Evolutionary conservation across 345 rosid genomes (phyloP).

Genomic region (Carallia brachiata): DNA sequence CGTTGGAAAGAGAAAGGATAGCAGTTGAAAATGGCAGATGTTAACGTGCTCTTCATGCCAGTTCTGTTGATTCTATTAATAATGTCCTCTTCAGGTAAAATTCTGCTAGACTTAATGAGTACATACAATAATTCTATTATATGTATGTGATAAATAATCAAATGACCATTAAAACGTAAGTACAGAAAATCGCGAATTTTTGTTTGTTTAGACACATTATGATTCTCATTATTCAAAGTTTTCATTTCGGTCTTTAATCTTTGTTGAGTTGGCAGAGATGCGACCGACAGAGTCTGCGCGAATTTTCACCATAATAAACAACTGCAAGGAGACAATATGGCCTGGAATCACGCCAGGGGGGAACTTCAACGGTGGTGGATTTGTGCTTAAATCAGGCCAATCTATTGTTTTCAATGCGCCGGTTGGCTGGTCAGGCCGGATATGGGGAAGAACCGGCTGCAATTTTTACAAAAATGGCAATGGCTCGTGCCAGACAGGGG

Average conservation of each 20-base stretch:
- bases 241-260: not conserved
- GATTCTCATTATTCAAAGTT: too few species aligned
- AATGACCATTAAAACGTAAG: too few species aligned
- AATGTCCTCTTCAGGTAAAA: constrained; percentile 44
- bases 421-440: constrained; percentile 78
- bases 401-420: constrained; percentile 65
- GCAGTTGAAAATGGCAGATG: constrained; percentile 34
- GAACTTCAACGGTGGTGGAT: constrained; percentile 66
- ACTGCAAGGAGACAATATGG: constrained; percentile 72
- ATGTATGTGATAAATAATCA: too few species aligned
- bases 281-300: constrained; percentile 45
- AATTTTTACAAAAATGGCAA: constrained; percentile 55
- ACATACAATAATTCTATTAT: too few species aligned
- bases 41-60: constrained; percentile 18
- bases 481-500: constrained; percentile 58
- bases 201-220: too few species aligned
- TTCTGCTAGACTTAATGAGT: too few species aligned
- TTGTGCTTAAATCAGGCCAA: constrained; percentile 59
- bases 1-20: not conserved
- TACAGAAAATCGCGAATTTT: too few species aligned
- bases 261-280: constrained; percentile 33
- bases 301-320: constrained; percentile 60
- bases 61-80: constrained; percentile 30
- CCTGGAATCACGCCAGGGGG: constrained; percentile 72
- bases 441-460: constrained; percentile 90